Evolutionary conservation across 768 basidiomycete genomes (phyloP), one percentile per base, ranked within the genome.

Genomic region (Xanthoconium stramineum): DNA sequence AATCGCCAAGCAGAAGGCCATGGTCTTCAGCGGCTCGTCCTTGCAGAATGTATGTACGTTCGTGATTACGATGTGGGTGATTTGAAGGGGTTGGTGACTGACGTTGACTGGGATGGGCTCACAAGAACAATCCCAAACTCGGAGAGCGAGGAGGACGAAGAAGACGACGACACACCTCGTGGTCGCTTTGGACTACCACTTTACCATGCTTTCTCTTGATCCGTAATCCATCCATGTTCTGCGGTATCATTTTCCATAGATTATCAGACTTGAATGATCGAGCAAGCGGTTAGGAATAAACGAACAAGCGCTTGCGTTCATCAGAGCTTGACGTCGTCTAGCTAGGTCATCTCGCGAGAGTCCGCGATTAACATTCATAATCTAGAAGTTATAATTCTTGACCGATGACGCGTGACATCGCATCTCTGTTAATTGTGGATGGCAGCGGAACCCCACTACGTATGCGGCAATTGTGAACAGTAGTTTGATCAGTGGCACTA

Each of bases 31-130:
- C 57, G 32, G 28, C 67, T 66, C 13, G 33, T 35, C 7, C 29
- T 64, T 36, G 33, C 3, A 33, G 47, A 50, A 5, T 66, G 67
- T n/a, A 42, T 47, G 47, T 53, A 57, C 19, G 32, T 66, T 15
- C 38, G 9, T 24, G 48, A 39, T 11, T 6, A 42, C 15, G 55
- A 54, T 10, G 50, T 59, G 11, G 47, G 37, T 28, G 35, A 3
- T 2, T 42, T 66, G 40, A 51, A 35, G 42, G 43, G 20, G 14
- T 53, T 36, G 10, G 63, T 61, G 30, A 19, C 33, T 40, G 46
- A 61, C 12, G 53, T 67, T 38, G 10, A 53, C 17, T 69, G 65
- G 66, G 63, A 69, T 37, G 50, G 55, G 19, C 8, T 59, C 39
- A 52, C 42, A 28, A 53, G 49, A 42, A 35, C 32, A 15, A 32